Evolutionary conservation across 768 basidiomycete species (phyloP), one percentile per base, ranked within the genome.

Genomic region (Suillus ampliporus): DNA sequence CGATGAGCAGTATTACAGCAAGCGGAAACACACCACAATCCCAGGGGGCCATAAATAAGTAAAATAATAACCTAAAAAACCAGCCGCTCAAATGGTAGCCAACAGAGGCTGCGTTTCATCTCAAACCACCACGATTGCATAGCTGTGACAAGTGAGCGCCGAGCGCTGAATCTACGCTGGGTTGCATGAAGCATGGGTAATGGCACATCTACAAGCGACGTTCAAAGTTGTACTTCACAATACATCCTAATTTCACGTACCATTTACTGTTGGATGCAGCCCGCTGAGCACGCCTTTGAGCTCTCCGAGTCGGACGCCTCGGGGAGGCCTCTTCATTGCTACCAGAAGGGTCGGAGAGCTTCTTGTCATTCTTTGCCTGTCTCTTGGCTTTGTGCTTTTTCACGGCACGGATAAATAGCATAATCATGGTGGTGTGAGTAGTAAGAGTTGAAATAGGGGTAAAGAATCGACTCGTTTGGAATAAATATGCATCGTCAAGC

Each of bases 331-430:
- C 50, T n/a, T 51, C 50, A 11, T n/a, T 51, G 5, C 50, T 31
- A 10, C 31, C 53, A 9, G 61, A 62, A 47, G 63, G 40, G 1
- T 62, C 62, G 3, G 52, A 57, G 11, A 19, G 59, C 54, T 64
- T 65, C 57, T 65, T 40, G 48, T 66, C 65, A 50, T 66, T 65
- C 60, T 66, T 68, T 53, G 61, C 65, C 28, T 60, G 59, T 52
- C 65, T 71, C 47, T 64, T 72, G 19, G 60, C 63, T 57, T 71
- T 71, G 69, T 74, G 72, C 65, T 71, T 73, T 34, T 73, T 66
- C 57, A 65, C 72, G 31, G 43, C 64, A 57, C 50, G 65, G 11
- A 28, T 1, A 23, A 71, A 15, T 0, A 72, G 0, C 71, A 65
- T 72, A 61, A 23, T 61, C 31, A 43, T 26, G 43, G 6, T 41